Percentiles rank a stretch among this genome's conserved stretches.
Conservation (phyloP, 495 filamentous ascomycete genomes). For the Penicillium dipodomyicola region DNA sequence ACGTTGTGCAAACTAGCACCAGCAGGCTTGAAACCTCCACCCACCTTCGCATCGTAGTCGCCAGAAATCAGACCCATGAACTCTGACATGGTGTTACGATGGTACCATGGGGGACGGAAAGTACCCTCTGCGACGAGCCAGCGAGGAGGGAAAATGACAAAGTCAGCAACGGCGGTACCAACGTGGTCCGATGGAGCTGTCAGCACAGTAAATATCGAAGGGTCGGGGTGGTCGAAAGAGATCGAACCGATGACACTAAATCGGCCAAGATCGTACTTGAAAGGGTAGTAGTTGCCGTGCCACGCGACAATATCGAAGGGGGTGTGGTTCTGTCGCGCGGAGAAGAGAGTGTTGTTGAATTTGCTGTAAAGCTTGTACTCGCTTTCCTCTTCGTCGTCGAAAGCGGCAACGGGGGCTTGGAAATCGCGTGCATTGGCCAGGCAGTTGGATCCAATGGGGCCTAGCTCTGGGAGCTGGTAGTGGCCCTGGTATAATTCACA, state of each 20-base stretch:
- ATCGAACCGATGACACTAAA: constrained; percentile 76
- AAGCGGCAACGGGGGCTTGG: constrained; percentile 75
- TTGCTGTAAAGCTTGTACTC: constrained; percentile 68
- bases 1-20: constrained; percentile 63
- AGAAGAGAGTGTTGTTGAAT: constrained; percentile 76
- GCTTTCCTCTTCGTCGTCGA: constrained; percentile 56
- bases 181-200: constrained; percentile 69
- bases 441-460: constrained; percentile 83
- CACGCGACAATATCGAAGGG: constrained; percentile 85
- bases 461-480: constrained; percentile 81
- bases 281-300: constrained; percentile 76
- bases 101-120: constrained; percentile 81
- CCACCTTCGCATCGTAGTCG: constrained; percentile 63
- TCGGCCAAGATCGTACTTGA: constrained; percentile 81
- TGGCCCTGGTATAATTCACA: constrained; percentile 85
- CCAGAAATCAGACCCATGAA: constrained; percentile 58
- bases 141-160: constrained; percentile 79
- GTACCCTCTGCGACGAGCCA: constrained; percentile 78
- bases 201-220: constrained; percentile 78
- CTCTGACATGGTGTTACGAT: constrained; percentile 77
- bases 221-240: constrained; percentile 78
- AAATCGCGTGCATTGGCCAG: constrained; percentile 89
- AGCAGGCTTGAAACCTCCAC: constrained; percentile 62
- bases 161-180: constrained; percentile 75
- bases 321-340: constrained; percentile 66